Evolutionary conservation across 2,329 filamentous ascomycete genomes (phyloP).

Genomic region (Stagonosporopsis tanaceti): DNA sequence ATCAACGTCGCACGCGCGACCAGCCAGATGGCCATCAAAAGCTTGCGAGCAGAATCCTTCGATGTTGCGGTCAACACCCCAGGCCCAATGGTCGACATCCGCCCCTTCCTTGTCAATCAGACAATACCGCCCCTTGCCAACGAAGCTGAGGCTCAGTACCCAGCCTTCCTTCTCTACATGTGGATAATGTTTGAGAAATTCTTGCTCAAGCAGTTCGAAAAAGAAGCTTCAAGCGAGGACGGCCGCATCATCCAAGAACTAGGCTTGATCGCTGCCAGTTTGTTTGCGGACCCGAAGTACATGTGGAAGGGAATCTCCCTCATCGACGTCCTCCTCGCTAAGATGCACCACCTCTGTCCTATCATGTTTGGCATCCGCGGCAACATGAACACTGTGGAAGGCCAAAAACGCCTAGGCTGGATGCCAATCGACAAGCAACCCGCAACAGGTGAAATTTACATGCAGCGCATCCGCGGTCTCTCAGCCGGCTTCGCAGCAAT

Average conservation of each 20-base stretch:
- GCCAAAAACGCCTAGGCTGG: constrained; percentile 45
- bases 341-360: constrained; percentile 81
- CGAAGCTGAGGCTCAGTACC: constrained; percentile 53
- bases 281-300: constrained; percentile 75
- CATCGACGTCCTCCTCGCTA: constrained; percentile 86
- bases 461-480: constrained; percentile 82
- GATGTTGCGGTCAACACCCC: constrained; percentile 31
- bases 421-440: constrained; percentile 34
- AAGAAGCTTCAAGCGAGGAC: constrained; percentile 50
- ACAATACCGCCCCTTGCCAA: constrained; percentile 38
- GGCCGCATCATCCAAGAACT: constrained; percentile 71
- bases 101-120: constrained; percentile 46
- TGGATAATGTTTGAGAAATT: constrained; percentile 79
- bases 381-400: constrained; percentile 69
- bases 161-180: constrained; percentile 67
- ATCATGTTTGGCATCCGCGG: constrained; percentile 85
- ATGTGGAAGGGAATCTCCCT: constrained; percentile 72
- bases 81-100: constrained; percentile 47
- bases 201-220: constrained; percentile 68
- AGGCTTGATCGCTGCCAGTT: constrained; percentile 76
- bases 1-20: constrained; percentile 40
- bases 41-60: constrained; percentile 42
- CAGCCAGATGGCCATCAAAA: constrained; percentile 38
- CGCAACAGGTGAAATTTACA: constrained; percentile 70
- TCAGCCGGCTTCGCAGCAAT: constrained; percentile 85